Conservation (phyloP, 495 filamentous ascomycete genomes). For the Hypoxylon rickii region DNA sequence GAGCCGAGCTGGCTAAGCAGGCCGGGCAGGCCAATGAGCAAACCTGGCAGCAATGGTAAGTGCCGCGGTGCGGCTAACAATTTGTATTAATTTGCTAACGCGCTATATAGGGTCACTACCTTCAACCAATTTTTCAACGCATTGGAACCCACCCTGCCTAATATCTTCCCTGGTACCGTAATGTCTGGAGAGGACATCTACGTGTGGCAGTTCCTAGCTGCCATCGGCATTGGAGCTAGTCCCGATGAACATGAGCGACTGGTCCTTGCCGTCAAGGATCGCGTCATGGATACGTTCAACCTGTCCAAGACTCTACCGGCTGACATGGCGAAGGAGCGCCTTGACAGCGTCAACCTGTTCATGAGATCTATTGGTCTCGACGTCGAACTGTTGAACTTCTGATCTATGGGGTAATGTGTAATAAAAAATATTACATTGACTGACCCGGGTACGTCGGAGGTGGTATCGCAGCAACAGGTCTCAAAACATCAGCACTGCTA, state of each 20-base stretch:
- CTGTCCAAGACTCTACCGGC: slow-evolving; percentile 86
- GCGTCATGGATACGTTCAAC: slow-evolving; percentile 92
- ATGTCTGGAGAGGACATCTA: slow-evolving; percentile 86
- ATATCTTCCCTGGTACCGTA: slow-evolving; percentile 85
- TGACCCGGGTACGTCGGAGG: neutral
- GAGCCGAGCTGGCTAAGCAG: slow-evolving; percentile 91
- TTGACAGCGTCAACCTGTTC: slow-evolving; percentile 94
- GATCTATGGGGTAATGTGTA: slow-evolving; percentile 23
- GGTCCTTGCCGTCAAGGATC: slow-evolving; percentile 95
- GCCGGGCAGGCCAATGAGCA: slow-evolving; percentile 67
- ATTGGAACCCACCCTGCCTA: slow-evolving; percentile 77
- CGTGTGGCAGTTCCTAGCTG: slow-evolving; percentile 97
- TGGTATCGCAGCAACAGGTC: neutral
- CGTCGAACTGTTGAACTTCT: slow-evolving; percentile 83
- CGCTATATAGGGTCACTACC: slow-evolving; percentile 53
- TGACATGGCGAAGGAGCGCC: slow-evolving; percentile 77
- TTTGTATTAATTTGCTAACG: neutral
- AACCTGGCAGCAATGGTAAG: slow-evolving; percentile 82
- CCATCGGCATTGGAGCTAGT: slow-evolving; percentile 87
- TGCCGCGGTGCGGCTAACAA: too few relatives aligned
- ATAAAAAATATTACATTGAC: neutral
- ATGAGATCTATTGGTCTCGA: slow-evolving; percentile 98
- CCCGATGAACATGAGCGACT: slow-evolving; percentile 92
- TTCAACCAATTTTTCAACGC: slow-evolving; percentile 88
- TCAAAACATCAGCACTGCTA: neutral